Evolutionary conservation across 805 yeast genomes (phyloP).

Genomic region (Pichia nakasei): DNA sequence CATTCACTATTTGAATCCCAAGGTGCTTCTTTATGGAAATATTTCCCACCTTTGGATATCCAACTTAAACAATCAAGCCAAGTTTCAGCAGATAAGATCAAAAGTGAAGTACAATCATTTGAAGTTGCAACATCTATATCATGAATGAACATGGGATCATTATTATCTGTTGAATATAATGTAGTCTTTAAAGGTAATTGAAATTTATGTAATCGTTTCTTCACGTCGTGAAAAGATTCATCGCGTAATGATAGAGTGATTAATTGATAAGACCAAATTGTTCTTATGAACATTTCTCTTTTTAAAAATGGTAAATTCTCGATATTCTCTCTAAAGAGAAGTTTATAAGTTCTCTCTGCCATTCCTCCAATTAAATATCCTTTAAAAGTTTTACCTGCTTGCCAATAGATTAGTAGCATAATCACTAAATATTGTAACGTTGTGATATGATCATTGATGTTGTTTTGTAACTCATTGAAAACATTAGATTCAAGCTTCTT

Average conservation of each 20-base stretch:
- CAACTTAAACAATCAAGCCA: slow-evolving; percentile 3
- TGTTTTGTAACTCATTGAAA: background rate
- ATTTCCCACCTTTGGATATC: slow-evolving; percentile 2
- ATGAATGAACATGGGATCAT: background rate
- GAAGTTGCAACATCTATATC: background rate
- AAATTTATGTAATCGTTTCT: slow-evolving; percentile 1
- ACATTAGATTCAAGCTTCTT: background rate
- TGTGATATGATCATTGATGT: background rate
- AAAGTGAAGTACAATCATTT: background rate
- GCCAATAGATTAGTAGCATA: slow-evolving; percentile 1
- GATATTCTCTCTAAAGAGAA: background rate
- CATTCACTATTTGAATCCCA: slow-evolving; percentile 1
- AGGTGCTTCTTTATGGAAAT: background rate
- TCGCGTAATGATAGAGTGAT: slow-evolving; percentile 2
- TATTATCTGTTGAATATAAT: background rate
- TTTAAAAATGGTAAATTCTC: background rate
- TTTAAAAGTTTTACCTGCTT: slow-evolving; percentile 2
- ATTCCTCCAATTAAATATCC: slow-evolving; percentile 1
- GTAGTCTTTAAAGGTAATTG: background rate
- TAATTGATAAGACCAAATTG: slow-evolving; percentile 2
- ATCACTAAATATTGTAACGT: background rate
- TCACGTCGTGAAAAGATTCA: background rate
- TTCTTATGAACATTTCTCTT: background rate
- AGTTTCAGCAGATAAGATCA: background rate
- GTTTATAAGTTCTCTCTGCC: slow-evolving; percentile 1